Base-by-base conservation (phyloP, 495 filamentous ascomycete species). In the Annulohypoxylon stygium region DNA sequence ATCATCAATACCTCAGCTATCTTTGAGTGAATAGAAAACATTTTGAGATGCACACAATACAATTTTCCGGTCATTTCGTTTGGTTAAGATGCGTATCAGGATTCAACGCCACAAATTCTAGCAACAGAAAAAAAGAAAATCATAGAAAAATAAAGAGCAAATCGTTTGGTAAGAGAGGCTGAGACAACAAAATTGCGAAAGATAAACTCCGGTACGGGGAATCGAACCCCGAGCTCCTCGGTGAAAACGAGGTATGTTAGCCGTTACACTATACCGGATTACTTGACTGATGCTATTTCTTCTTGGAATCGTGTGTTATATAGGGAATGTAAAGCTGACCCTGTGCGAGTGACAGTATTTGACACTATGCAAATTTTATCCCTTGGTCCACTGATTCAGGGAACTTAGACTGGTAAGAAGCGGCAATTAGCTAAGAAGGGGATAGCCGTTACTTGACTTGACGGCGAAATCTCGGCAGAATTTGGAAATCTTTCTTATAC, bases 171-270 rank as follows among this genome's bases (percentile, higher is more conserved):
- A 23, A 55, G 25, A 8, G 26, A 30, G 33, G 10, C 30, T 23
- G 30, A 48, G 23, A 45, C 16, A 26, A 2, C 23, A 34, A 61
- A 69, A 72, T 41, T 41, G 23, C 11, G 14, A 69, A 65, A 66
- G 30, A 43, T n/a, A 2, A 36, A 74, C 80, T 84, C 82, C 82
- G 82, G 70, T 82, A 83, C 82, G 80, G 82, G 82, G 82, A 84
- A 82, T 83, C 81, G 82, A 84, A 84, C 82, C 82, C 82, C 81
- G 82, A 82, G 82, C 81, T 80, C 80, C 81, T 78, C 82, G 82
- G 82, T 75, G 73, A 75, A 75, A 75, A 75, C 73, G 73, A 71
- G 73, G 73, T 75, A 75, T 75, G 73, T 75, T 75, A 75, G 60
- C 73, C 73, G 73, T 75, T 75, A 75, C 73, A 75, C 73, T 75